Conservation (phyloP, 2,329 filamentous ascomycete species). For the Phaeophleospora eucalypticola region DNA sequence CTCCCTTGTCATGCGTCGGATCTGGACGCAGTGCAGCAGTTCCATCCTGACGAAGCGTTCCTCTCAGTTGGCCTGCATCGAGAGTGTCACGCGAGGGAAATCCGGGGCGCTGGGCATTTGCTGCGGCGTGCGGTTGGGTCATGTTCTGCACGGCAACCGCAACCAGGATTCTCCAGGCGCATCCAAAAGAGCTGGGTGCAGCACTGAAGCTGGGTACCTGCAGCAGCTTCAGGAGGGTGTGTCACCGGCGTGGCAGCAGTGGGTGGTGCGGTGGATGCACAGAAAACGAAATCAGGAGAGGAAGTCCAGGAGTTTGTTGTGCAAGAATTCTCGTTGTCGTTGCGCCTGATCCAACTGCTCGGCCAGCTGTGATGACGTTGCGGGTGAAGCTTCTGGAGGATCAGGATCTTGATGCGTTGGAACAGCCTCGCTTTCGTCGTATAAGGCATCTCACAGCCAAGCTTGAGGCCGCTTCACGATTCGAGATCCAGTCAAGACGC, state of each 20-base stretch:
- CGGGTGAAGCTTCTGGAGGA: too few relatives aligned
- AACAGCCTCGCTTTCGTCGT: too few relatives aligned
- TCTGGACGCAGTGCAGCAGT: conserved; percentile 14
- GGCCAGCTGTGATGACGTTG: too few relatives aligned
- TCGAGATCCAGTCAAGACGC: too few relatives aligned
- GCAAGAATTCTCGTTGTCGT: too few relatives aligned
- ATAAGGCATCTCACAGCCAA: too few relatives aligned
- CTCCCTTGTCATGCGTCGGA: neutral
- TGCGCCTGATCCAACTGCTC: too few relatives aligned
- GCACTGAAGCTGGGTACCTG: neutral
- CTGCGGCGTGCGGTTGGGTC: neutral
- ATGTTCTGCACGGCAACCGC: neutral
- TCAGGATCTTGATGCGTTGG: too few relatives aligned
- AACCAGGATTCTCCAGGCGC: neutral
- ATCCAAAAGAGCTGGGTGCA: too few relatives aligned
- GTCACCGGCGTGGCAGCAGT: neutral
- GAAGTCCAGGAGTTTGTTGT: too few relatives aligned
- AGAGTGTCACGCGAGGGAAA: conserved; percentile 17
- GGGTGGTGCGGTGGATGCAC: neutral
- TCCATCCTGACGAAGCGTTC: conserved; percentile 17
- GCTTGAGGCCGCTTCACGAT: too few relatives aligned
- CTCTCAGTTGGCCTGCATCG: conserved; percentile 18
- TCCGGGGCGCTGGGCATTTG: neutral
- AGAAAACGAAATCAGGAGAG: neutral
- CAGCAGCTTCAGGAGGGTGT: neutral